A percentile compares a stretch with the other conserved stretches of the same genome.
These are phyloP conservation scores for Triticum turgidum DNA, from an alignment of 176 grass and related monocot species.

Conservation along the genomic window DNA sequence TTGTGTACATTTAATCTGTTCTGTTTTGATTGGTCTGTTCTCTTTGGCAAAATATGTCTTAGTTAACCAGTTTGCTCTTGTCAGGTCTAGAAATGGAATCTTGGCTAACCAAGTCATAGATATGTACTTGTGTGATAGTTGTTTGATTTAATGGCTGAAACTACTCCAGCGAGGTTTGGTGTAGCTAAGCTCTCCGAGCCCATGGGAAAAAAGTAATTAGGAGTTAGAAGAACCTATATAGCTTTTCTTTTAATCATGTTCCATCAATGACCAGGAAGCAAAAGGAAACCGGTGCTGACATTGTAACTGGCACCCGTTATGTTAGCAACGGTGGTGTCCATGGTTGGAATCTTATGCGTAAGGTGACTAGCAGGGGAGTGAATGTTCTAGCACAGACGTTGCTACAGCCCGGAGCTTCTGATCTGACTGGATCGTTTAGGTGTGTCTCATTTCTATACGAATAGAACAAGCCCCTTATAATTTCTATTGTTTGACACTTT, in stretches of 20 bases:
- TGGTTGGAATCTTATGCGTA: conserved; percentile 97
- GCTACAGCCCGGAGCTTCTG: conserved; percentile 83
- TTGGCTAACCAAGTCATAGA: not conserved
- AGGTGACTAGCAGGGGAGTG: conserved; percentile 92
- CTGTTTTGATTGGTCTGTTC: not conserved
- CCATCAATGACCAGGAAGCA: conserved; percentile 59
- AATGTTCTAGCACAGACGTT: conserved; percentile 99
- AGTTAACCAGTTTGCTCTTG: not conserved
- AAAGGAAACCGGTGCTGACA: conserved; percentile 72
- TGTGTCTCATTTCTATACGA: conserved; percentile 7
- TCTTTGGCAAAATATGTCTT: not conserved
- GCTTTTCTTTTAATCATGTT: conserved; percentile 16
- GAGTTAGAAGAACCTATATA: not conserved
- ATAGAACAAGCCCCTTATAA: not conserved
- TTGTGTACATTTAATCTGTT: not conserved
- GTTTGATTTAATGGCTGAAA: conserved; percentile 12
- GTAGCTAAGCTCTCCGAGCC: not conserved
- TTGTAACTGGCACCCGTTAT: conserved; percentile 94
- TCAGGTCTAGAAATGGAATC: not conserved
- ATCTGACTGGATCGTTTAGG: conserved; percentile 97
- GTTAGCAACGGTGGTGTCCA: conserved; percentile 87
- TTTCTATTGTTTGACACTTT: not conserved
- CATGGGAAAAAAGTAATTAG: not conserved
- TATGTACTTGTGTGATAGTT: not conserved
- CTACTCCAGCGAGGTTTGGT: not conserved